Base-by-base conservation (phyloP, 2,329 filamentous ascomycete species). In the Pseudofabraea citricarpa region DNA sequence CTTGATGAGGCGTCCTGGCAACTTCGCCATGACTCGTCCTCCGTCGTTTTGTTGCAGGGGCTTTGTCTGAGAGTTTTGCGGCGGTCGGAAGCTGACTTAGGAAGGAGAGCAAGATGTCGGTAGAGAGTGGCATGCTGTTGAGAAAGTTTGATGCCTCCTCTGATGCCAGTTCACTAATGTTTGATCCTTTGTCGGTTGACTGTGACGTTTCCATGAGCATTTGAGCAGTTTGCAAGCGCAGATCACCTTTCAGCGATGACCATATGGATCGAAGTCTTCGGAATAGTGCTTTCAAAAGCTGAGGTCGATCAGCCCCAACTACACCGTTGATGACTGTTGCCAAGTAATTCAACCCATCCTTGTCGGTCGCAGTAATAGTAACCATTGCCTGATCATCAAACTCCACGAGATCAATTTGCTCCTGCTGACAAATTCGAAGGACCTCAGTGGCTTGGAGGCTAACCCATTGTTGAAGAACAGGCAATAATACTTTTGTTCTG, bases 41-140 rank as follows among this genome's bases (percentile, higher is more conserved):
- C 57, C 89, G 81, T 49, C 88, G 76, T 70, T 95, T 95, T 51
- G 83, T 83, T 2, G 85, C 77, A 8, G 86, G 84, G 10, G 82
- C 78, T 44, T 83, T 81, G 36, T 81, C 82, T 32, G 84, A 81
- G 64, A 90, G 76, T 55, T 85, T 81, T 3, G 82, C 75, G n/a
- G 83, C 78, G 12, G 80, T 82, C 45, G 88, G 85, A 31, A 95
- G 75, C 19, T 79, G 81, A 50, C 86, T 77, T 6, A 95, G 67
- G 64, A 95, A 88, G 37, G 75, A 73, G 1, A 81, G 69, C 7
- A 96, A 74, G 19, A 88, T 81, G 22, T 82, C 71, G 0, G 86
- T 87, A 2, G 86, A 81, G 29, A 95, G 73, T n/a, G 81, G 71
- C 6, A 94, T 76, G 45, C 75, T 81, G 45, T 83, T 79, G 43